Base-by-base conservation (phyloP, 73 alveolate species). In the Paraurostyla sp. region DNA sequence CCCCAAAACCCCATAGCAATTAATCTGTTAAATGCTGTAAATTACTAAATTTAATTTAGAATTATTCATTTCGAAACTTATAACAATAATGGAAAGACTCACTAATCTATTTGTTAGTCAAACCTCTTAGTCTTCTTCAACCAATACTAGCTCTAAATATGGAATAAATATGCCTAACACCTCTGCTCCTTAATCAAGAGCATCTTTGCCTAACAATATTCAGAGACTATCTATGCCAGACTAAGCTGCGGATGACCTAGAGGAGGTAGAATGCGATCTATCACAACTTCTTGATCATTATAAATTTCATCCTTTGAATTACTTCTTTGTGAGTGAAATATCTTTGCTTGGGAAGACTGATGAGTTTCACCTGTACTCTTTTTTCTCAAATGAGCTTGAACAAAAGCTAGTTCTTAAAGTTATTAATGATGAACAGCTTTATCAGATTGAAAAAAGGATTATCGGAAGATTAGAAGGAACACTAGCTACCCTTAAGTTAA, bases 291-390 rank as follows among this genome's bases (percentile, higher is more conserved):
- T 78, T 15, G 50, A 78, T 23, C 78, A 78, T 59, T 78, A 78
- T 33, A 78, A 78, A 38, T 78, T 78, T 38, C 89, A 78, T 54
- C 89, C 89, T 13, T 42, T 78, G 22, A 78, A 78, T 42, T 78
- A 54, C 62, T 78, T 78, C 40, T 42, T 78, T 30, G 54, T 78
- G 27, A 35, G 69, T 25, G 80, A 78, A 16, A 78, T 78, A 0
- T 3, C 7, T 3, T 42, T 78, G 40, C 27, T 78, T 18, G 89
- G 89, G 29, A 51, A 78, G 52, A 78, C 89, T 25, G 89, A 78
- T 29, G 89, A 78, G 32, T 78, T 51, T 78, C 62, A 78, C n/a
- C 42, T 78, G 46, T 78, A 78, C 33, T 43, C 76, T 4, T 56
- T 78, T 18, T 78, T 30, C 30, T 78, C 89, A 11, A 15, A 54